Percentiles rank a stretch among this genome's conserved stretches.
phyloP scores from a whole-genome alignment of 2,329 filamentous ascomycete genomes.

The Capronia epimyces region DNA sequence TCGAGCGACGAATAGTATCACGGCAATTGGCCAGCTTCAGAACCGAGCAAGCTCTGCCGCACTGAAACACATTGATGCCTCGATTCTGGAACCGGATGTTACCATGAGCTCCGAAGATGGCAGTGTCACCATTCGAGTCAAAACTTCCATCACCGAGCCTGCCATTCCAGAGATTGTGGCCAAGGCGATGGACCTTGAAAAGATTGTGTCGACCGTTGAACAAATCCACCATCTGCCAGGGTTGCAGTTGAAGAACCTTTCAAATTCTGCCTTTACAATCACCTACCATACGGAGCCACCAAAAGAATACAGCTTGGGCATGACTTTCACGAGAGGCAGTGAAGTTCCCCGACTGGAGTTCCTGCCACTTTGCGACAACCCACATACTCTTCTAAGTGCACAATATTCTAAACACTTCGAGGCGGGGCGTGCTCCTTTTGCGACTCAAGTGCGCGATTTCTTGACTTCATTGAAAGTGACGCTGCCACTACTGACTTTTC shows the following conservation, averaged over 20 bases:
- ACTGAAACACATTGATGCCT: constrained; percentile 15
- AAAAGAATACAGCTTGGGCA: constrained; percentile 12
- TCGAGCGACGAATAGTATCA: constrained; percentile 3
- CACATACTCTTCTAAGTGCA: constrained; percentile 16
- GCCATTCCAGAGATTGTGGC: constrained; percentile 18
- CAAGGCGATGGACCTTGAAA: constrained; percentile 23
- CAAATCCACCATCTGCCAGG: constrained; percentile 18
- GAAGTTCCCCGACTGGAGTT: constrained; percentile 19
- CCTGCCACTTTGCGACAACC: constrained; percentile 20
- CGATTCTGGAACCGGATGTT: constrained; percentile 20
- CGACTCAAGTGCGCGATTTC: constrained; percentile 19
- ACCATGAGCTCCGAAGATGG: constrained; percentile 15
- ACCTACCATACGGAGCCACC: constrained; percentile 14
- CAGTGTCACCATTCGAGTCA: constrained; percentile 17
- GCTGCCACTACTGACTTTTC: constrained; percentile 41
- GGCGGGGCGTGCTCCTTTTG: constrained; percentile 11
- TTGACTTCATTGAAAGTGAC: constrained; percentile 35
- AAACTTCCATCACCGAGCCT: constrained; percentile 13
- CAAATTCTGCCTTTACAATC: constrained; percentile 19
- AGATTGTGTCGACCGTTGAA: constrained; percentile 23
- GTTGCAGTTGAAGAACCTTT: constrained; percentile 20
- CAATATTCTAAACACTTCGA: constrained; percentile 18
- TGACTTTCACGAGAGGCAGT: constrained; percentile 9
- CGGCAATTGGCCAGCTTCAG: constrained; percentile 13
- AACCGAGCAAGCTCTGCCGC: constrained; percentile 15